Conservation (phyloP, 352 stramenopile species). For the Phytophthora niederhauseri region DNA sequence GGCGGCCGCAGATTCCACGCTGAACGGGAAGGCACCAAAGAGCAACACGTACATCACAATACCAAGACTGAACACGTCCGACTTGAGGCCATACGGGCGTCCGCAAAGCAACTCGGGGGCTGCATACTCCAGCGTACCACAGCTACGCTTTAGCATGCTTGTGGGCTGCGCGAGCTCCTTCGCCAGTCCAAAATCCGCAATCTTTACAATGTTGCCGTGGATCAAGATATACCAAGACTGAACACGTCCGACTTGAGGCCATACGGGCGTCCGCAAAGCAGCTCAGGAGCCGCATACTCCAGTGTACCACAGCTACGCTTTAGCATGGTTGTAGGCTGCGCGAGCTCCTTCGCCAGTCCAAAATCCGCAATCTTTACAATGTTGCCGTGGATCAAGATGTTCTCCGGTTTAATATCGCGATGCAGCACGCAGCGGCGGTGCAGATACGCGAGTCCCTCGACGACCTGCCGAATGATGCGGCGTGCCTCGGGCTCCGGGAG, state of each 20-base stretch:
- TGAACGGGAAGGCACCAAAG: slow-evolving; percentile 83
- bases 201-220: slow-evolving; percentile 71
- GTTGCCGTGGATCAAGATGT: slow-evolving; percentile 76
- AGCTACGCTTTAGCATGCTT: slow-evolving; percentile 66
- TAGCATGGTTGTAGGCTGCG: slow-evolving; percentile 51
- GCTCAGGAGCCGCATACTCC: slow-evolving; percentile 77
- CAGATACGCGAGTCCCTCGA: slow-evolving; percentile 64
- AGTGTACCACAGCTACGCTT: slow-evolving; percentile 74
- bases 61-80: slow-evolving; percentile 81
- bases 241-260: slow-evolving; percentile 83
- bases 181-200: slow-evolving; percentile 82
- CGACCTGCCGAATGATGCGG: slow-evolving; percentile 66
- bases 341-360: slow-evolving; percentile 73
- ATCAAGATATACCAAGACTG: slow-evolving; percentile 86
- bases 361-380: slow-evolving; percentile 84
- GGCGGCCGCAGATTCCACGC: slow-evolving; percentile 66
- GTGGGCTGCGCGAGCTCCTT: slow-evolving; percentile 58
- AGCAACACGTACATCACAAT: slow-evolving; percentile 83
- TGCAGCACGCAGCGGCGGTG: slow-evolving; percentile 70
- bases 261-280: slow-evolving; percentile 71
- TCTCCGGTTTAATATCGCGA: slow-evolving; percentile 85
- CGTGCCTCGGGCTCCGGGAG: slow-evolving; percentile 60
- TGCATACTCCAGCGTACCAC: slow-evolving; percentile 80
- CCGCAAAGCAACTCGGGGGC: slow-evolving; percentile 74
- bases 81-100: slow-evolving; percentile 74